Evolutionary conservation across 208 protist genomes (phyloP), one percentile per base, ranked within the genome.

Genomic region (Acanthamoeba lenticulata): DNA sequence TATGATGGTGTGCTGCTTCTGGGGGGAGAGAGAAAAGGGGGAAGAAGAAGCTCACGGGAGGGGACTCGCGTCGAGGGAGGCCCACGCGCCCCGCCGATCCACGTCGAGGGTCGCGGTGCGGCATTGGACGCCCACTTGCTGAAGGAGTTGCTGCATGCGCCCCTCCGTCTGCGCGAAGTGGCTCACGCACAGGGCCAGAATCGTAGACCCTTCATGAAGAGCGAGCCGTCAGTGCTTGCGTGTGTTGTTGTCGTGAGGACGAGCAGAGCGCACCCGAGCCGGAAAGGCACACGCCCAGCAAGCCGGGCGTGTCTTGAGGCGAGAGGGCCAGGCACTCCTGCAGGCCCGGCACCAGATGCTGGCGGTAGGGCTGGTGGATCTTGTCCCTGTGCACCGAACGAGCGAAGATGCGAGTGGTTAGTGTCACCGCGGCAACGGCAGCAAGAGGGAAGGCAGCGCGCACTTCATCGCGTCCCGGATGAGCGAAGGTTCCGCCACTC

Each of bases 251-350:
- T 19, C 47, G 47, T 19, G 9, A 52, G 9, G 27, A 42, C 11
- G 9, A 42, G 27, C 29, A 85, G 40, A 13, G 17, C 45, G 38
- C 32, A 89, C 81, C 81, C 6, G 81, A 89, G 13, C 86, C 86
- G 17, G 86, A 92, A 19, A 92, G 42, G 38, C 86, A 92, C 36
- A 92, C 62, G 11, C 86, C 86, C 5, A 92, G 44, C 86, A 92
- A 27, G 19, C 86, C 86, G 57, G 86, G 86, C 11, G 55, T 65
- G 21, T 77, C 29, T 4, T 40, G 38, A 24, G 86, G 47, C 6
- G 86, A 49, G 5, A 92, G 86, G 29, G 86, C 40, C 9, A 92
- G 40, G 57, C 86, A 92, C 7, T 74, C 27, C 3, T 45, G 40
- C 34, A 92, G 38, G 55, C 86, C 86, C n/a, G 86, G 86, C 29